These are phyloP conservation scores for Moelleriella libera DNA, from an alignment of 2,329 filamentous ascomycete species.

Conservation along the genomic window DNA sequence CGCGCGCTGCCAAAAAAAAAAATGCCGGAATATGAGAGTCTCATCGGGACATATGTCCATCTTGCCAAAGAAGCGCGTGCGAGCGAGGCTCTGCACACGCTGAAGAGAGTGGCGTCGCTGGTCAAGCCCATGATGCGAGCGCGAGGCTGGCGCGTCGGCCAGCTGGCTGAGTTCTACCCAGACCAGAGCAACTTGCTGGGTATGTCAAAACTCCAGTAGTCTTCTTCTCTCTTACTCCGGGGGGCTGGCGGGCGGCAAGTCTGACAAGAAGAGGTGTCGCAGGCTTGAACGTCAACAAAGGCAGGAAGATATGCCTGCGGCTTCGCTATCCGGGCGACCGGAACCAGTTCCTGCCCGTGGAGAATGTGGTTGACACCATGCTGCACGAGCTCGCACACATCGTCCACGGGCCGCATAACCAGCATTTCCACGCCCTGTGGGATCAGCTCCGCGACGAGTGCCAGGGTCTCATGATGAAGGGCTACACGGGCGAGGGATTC, in stretches of 20 bases:
- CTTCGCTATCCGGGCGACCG: constrained; percentile 64
- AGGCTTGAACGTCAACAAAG: constrained; percentile 66
- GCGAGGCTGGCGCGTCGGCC: constrained; percentile 63
- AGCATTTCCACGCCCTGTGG: constrained; percentile 74
- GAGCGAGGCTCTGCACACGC: constrained; percentile 38
- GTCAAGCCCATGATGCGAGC: constrained; percentile 94
- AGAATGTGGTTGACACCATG: constrained; percentile 78
- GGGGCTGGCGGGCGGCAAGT: no score
- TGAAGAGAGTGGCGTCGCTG: constrained; percentile 72
- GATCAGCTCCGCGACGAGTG: constrained; percentile 81
- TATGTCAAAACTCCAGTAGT: constrained; percentile 12
- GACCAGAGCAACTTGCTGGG: constrained; percentile 60
- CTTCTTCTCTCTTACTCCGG: not conserved
- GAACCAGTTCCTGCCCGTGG: constrained; percentile 64
- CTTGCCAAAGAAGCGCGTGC: constrained; percentile 30
- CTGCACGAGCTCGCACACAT: constrained; percentile 91
- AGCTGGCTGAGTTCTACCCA: constrained; percentile 78
- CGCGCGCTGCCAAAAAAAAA: no score
- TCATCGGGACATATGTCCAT: constrained; percentile 34
- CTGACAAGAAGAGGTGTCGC: not conserved
- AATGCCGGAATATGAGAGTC: constrained; percentile 19
- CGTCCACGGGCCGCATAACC: constrained; percentile 69
- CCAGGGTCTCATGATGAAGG: constrained; percentile 59
- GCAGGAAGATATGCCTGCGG: constrained; percentile 68
- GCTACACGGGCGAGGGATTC: constrained; percentile 86